Percentiles rank a stretch among this genome's conserved stretches.
These are phyloP conservation scores for Cercospora sp. DNA, from an alignment of 2,329 filamentous ascomycete species.

Conservation along the genomic window DNA sequence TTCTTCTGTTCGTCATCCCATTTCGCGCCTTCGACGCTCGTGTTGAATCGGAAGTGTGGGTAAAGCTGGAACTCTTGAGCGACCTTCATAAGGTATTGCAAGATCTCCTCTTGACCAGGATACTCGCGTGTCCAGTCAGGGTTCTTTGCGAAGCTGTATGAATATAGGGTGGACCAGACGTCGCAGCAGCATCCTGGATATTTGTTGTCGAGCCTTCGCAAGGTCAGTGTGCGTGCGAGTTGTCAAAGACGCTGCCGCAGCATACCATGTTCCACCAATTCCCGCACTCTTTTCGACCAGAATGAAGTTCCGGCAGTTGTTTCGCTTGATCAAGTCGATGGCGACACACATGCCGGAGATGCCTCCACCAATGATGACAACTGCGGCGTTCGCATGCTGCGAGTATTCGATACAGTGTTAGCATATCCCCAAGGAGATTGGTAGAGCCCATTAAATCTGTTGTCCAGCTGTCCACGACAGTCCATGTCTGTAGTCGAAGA, in stretches of 20 bases:
- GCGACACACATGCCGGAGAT: constrained; percentile 55
- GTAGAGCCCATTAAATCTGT: not conserved
- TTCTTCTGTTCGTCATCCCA: constrained; percentile 57
- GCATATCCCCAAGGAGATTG: too few species aligned
- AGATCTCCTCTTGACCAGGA: constrained; percentile 61
- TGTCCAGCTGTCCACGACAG: not conserved
- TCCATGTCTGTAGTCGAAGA: not conserved
- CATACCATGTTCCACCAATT: constrained; percentile 55
- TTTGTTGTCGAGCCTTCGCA: constrained; percentile 49
- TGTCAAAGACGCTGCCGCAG: not conserved
- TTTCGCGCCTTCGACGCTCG: constrained; percentile 51
- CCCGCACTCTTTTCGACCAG: constrained; percentile 58
- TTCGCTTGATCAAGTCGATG: constrained; percentile 56
- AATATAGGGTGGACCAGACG: constrained; percentile 58
- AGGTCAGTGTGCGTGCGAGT: not conserved
- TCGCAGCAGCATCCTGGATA: constrained; percentile 51
- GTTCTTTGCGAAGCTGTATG: constrained; percentile 62
- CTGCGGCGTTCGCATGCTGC: constrained; percentile 51
- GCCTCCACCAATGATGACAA: constrained; percentile 58
- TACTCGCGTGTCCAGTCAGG: constrained; percentile 59
- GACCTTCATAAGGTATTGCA: constrained; percentile 55
- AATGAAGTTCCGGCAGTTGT: constrained; percentile 56
- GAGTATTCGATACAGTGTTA: not conserved
- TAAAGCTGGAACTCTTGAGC: constrained; percentile 58
- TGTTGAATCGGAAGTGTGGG: constrained; percentile 60